Evolutionary conservation across 1,139 yeast genomes (phyloP).

Genomic region (Candida glucosophila): DNA sequence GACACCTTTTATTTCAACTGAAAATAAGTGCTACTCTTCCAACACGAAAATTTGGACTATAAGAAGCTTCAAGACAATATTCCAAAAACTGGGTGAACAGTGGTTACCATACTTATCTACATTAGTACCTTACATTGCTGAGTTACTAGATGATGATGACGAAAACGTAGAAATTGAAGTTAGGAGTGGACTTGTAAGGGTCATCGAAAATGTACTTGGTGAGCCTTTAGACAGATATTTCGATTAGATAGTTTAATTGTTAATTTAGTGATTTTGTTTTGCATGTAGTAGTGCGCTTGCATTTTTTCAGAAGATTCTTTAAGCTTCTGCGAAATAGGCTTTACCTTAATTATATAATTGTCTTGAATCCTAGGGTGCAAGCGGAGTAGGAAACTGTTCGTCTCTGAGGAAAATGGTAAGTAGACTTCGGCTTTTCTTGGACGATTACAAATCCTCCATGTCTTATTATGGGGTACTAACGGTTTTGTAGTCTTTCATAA

Average conservation of each 20-base stretch:
- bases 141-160: slow-evolving; percentile 88
- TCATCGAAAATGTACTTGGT: slow-evolving; percentile 85
- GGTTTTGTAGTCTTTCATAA: slow-evolving; percentile 45
- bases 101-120: slow-evolving; percentile 92
- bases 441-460: no score
- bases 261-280: no score
- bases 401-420: slow-evolving; percentile 1
- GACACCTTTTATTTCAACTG: slow-evolving; percentile 30
- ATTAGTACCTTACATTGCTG: slow-evolving; percentile 91
- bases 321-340: slow-evolving; percentile 2
- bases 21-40: slow-evolving; percentile 19
- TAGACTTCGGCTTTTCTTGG: not conserved
- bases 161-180: slow-evolving; percentile 90
- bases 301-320: slow-evolving; percentile 4
- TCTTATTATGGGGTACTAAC: no score
- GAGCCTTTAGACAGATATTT: slow-evolving; percentile 90
- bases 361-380: not conserved
- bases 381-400: not conserved
- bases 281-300: slow-evolving; percentile 1
- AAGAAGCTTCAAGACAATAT: slow-evolving; percentile 67
- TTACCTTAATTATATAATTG: no score
- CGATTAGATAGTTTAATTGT: no score
- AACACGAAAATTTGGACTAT: slow-evolving; percentile 73
- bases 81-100: slow-evolving; percentile 88
- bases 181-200: slow-evolving; percentile 85